Evolutionary conservation across 352 stramenopile species (phyloP).

Genomic region (Peronosclerospora sorghi): DNA sequence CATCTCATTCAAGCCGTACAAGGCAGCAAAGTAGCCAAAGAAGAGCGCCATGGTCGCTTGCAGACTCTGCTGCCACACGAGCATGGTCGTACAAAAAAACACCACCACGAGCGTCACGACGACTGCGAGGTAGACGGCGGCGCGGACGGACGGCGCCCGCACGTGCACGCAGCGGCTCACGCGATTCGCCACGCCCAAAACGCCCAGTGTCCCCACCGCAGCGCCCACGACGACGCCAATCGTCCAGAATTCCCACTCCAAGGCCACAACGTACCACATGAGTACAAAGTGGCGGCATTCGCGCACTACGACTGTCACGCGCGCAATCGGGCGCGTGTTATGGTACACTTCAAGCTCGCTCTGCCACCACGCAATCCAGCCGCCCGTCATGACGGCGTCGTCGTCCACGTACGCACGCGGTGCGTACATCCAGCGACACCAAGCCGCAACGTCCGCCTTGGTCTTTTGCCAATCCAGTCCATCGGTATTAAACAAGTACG

Average conservation of each 20-base stretch:
- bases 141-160: slow-evolving; percentile 30
- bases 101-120: slow-evolving; percentile 26
- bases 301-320: slow-evolving; percentile 62
- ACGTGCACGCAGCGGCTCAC: slow-evolving; percentile 21
- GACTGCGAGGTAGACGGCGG: slow-evolving; percentile 33
- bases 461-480: slow-evolving; percentile 78
- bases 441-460: slow-evolving; percentile 60
- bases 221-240: slow-evolving; percentile 50
- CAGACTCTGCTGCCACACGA: slow-evolving; percentile 25
- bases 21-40: slow-evolving; percentile 61
- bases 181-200: slow-evolving; percentile 39
- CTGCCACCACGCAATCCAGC: slow-evolving; percentile 83
- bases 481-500: slow-evolving; percentile 83
- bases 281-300: slow-evolving; percentile 74
- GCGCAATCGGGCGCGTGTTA: slow-evolving; percentile 57
- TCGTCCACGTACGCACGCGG: slow-evolving; percentile 46
- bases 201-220: slow-evolving; percentile 38
- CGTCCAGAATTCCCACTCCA: slow-evolving; percentile 42
- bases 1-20: slow-evolving; percentile 83
- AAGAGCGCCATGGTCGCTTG: slow-evolving; percentile 49
- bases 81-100: slow-evolving; percentile 34
- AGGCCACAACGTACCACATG: slow-evolving; percentile 77
- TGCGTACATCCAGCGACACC: slow-evolving; percentile 79
- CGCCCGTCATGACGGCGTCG: slow-evolving; percentile 50
- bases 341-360: slow-evolving; percentile 58